Conservation (phyloP, 768 basidiomycete genomes). For the Psilocybe tampanensis region DNA sequence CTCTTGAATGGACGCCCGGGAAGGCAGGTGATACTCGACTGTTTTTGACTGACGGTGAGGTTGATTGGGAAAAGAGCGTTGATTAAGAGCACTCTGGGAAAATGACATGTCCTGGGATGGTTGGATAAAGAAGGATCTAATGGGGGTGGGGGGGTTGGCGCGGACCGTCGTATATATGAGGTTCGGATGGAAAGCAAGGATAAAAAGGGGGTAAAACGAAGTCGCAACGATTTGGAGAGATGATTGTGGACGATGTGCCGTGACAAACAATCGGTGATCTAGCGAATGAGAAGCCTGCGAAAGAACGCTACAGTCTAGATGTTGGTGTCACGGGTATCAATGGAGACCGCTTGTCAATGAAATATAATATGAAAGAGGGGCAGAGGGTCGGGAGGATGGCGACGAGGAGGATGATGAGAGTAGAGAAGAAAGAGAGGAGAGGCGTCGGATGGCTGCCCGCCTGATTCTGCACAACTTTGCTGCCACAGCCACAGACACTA, state of each 20-base stretch:
- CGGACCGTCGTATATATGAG: not conserved
- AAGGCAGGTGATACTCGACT: conserved; percentile 77
- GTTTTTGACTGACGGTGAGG: conserved; percentile 60
- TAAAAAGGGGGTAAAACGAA: not conserved
- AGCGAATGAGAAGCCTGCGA: conserved; percentile 13
- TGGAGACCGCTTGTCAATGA: conserved; percentile 10
- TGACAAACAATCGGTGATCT: conserved; percentile 15
- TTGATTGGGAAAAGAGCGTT: conserved; percentile 43
- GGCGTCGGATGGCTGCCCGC: too few species aligned
- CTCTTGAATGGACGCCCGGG: conserved; percentile 75
- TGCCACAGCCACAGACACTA: conserved; percentile 12
- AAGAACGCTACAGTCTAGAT: not conserved
- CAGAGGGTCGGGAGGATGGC: not conserved
- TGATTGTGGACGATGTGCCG: conserved; percentile 3
- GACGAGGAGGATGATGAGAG: conserved; percentile 13
- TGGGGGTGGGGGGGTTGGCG: conserved; percentile 12
- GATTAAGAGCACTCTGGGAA: conserved; percentile 50
- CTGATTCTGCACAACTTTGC: conserved; percentile 9
- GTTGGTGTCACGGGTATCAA: conserved; percentile 26
- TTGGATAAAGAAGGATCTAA: conserved; percentile 9
- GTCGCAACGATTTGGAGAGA: conserved; percentile 2
- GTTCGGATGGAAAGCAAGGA: not conserved
- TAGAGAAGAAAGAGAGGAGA: conserved; percentile 17
- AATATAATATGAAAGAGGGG: conserved; percentile 5
- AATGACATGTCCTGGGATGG: conserved; percentile 39